phyloP scores from a whole-genome alignment of 2,329 filamentous ascomycete species.

The Epichloe elymi region DNA sequence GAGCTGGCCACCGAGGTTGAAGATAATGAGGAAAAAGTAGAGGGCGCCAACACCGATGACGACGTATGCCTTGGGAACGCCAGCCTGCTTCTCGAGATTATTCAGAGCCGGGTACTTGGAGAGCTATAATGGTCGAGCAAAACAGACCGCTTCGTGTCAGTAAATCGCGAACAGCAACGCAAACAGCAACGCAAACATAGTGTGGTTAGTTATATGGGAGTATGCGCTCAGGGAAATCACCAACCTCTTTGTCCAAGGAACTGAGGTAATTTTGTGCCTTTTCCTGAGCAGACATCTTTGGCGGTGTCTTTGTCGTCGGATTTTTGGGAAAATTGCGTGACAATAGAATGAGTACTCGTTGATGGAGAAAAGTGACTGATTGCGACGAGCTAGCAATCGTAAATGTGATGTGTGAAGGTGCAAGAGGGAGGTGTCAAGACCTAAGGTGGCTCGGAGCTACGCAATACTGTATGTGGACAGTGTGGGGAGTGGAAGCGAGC shows the following conservation, averaged over 20 bases:
- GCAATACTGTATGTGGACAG: slow-evolving; percentile 7
- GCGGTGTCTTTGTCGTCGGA: slow-evolving; percentile 7
- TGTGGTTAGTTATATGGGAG: neutral
- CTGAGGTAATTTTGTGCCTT: slow-evolving; percentile 64
- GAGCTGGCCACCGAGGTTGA: slow-evolving; percentile 83
- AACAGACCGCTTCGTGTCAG: slow-evolving; percentile 8
- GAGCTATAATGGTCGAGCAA: slow-evolving; percentile 37
- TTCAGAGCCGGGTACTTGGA: slow-evolving; percentile 74
- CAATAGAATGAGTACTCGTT: neutral
- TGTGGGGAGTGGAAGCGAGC: slow-evolving; percentile 12
- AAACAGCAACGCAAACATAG: slow-evolving; percentile 8
- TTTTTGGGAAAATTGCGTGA: slow-evolving; percentile 8
- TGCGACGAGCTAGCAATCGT: neutral
- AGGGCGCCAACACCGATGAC: slow-evolving; percentile 62
- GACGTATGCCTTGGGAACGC: slow-evolving; percentile 74
- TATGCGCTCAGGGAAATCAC: slow-evolving; percentile 16
- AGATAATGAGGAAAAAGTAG: slow-evolving; percentile 89
- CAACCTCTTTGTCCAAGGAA: slow-evolving; percentile 72
- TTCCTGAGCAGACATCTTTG: slow-evolving; percentile 60
- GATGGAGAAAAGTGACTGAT: slow-evolving; percentile 8
- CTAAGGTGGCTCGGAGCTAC: slow-evolving; percentile 3
- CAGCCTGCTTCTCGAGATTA: slow-evolving; percentile 76
- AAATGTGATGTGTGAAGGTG: neutral
- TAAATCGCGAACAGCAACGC: slow-evolving; percentile 11
- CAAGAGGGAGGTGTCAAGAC: slow-evolving; percentile 5